These are phyloP conservation scores for Aureobasidium zeae DNA, from an alignment of 2,329 filamentous ascomycete species.

Conservation along the genomic window DNA sequence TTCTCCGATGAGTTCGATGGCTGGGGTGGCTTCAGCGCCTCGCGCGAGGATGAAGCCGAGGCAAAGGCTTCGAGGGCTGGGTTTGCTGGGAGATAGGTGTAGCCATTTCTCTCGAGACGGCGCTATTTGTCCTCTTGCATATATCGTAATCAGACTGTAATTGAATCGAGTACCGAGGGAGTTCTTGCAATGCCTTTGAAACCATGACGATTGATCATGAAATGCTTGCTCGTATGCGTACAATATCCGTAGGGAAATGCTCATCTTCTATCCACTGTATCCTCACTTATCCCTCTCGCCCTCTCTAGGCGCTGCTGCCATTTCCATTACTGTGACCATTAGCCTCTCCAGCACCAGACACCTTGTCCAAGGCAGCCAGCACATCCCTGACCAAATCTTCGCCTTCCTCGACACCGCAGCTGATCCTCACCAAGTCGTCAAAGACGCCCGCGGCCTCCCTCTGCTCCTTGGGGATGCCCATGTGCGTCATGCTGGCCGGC, in stretches of 20 bases:
- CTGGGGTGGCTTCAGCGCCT: slow-evolving; percentile 39
- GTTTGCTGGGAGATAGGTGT: slow-evolving; percentile 7
- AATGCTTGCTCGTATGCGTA: too few relatives aligned
- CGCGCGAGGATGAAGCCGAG: slow-evolving; percentile 6
- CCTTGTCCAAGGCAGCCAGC: slow-evolving; percentile 69
- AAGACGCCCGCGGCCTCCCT: slow-evolving; percentile 88
- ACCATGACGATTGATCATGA: too few relatives aligned
- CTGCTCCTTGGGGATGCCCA: slow-evolving; percentile 83
- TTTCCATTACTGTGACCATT: slow-evolving; percentile 28
- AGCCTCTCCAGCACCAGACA: slow-evolving; percentile 48
- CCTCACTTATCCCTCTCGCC: too few relatives aligned
- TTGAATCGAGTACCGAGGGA: too few relatives aligned
- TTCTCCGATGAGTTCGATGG: slow-evolving; percentile 66
- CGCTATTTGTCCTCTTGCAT: too few relatives aligned
- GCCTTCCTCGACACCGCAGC: slow-evolving; percentile 87
- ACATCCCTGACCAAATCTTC: slow-evolving; percentile 77
- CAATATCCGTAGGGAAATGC: too few relatives aligned
- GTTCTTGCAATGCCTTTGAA: too few relatives aligned
- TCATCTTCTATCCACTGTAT: too few relatives aligned
- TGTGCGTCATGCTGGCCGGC: slow-evolving; percentile 92
- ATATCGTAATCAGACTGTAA: too few relatives aligned
- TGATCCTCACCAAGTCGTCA: slow-evolving; percentile 86
- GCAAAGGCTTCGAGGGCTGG: slow-evolving; percentile 5
- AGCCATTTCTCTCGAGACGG: too few relatives aligned
- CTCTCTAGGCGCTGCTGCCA: too few relatives aligned